Base-by-base conservation (phyloP, 768 basidiomycete species). In the Boletus rubroflammeus region DNA sequence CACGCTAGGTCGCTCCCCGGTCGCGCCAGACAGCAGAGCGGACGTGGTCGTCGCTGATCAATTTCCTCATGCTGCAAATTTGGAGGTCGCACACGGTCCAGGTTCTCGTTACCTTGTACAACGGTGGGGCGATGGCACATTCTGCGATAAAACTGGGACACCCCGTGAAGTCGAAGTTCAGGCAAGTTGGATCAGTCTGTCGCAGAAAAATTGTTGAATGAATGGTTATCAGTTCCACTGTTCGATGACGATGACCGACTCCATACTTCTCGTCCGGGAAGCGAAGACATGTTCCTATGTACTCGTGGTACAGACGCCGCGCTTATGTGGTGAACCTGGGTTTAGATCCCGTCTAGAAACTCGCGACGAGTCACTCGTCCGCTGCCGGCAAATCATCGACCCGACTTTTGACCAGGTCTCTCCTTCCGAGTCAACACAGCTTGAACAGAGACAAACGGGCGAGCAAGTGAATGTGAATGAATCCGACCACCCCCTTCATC, bases 121-220 rank as follows among this genome's bases (percentile, higher is more conserved):
- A 66, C 81, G 86, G 59, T 93, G 92, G 92, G 81, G 83, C 47
- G 90, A 92, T 63, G 97, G 97, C 19, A 96, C 92, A 6, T 71
- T 83, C 47, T 99, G 97, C 72, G 96, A 98, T 74, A 94, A 91
- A 77, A 95, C 92, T 3, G 88, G 88, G 14, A 81, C 81, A 71
- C 80, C 80, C 51, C 86, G 97, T 56, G 91, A 93, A 75, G 87
- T 95, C 40, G 95, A 99, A 78, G 86, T 99, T 31, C 97, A 99
- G 84, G 93, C 89, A 59, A 61, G 81, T 71, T 34, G 35, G 25
- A 40, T 47, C 35, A 17, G 11, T 54, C 38, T 13, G n/a, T 51
- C 48, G 15, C 58, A 26, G 31, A n/a, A n/a, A 28, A 26, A 51
- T 41, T 48, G 47, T 23, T 41, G 44, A 44, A 49, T 51, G 19